Conservation (phyloP, 768 basidiomycete genomes). For the Macrolepiota fuliginosa region DNA sequence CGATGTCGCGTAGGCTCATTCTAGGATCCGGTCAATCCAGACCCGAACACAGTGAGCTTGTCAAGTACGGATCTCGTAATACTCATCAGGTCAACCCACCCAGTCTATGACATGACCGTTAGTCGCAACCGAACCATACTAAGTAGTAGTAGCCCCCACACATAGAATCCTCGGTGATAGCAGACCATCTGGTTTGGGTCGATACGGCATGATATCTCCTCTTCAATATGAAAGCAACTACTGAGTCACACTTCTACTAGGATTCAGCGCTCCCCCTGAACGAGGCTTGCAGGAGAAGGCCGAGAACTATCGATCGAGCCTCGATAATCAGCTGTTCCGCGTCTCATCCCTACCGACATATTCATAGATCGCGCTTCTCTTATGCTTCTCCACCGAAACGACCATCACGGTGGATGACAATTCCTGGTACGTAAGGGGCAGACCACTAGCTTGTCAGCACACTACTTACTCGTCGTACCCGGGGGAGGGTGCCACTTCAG, state of each 20-base stretch:
- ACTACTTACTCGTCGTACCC: too few relatives aligned
- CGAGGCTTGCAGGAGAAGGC: background rate
- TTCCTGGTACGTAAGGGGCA: constrained; percentile 15
- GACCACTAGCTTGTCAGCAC: too few relatives aligned
- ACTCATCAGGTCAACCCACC: background rate
- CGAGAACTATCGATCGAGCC: background rate
- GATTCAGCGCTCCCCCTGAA: background rate
- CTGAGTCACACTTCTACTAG: background rate
- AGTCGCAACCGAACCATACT: too few relatives aligned
- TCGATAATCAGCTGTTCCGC: constrained; percentile 16
- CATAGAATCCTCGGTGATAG: too few relatives aligned
- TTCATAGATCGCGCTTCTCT: too few relatives aligned
- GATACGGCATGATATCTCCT: too few relatives aligned
- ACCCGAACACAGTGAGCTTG: background rate
- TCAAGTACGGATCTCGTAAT: background rate
- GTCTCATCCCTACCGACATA: constrained; percentile 20
- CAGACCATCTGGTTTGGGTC: too few relatives aligned
- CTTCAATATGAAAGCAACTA: too few relatives aligned
- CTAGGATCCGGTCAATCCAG: background rate
- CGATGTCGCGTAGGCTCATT: background rate
- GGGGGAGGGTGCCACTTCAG: too few relatives aligned
- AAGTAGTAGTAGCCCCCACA: too few relatives aligned
- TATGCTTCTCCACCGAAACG: constrained; percentile 26
- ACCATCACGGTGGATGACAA: constrained; percentile 28
- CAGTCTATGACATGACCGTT: too few relatives aligned